Base-by-base conservation (phyloP, 1,284 basidiomycete genomes). In the Mycena citricolor region DNA sequence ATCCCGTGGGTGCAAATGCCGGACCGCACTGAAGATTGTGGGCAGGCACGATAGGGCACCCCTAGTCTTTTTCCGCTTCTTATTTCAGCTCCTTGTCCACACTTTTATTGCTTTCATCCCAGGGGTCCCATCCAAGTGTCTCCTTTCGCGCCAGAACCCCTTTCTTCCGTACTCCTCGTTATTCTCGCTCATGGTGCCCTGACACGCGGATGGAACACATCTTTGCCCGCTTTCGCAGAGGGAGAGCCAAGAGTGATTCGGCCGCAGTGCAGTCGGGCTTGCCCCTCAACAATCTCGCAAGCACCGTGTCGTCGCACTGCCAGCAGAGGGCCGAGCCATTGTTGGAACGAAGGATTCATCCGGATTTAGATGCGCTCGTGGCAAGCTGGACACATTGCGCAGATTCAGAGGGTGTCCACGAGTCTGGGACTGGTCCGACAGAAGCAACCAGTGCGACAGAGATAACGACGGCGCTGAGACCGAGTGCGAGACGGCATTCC, bases 261-360 rank as follows among this genome's bases (percentile, higher is more conserved):
- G 41, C 37, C 2, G 33, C 44, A 35, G 23, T 25, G 5, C 5
- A 39, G 25, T 12, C 34, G 10, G 31, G 35, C 22, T 39, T 30
- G 23, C 22, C 28, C 8, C 17, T 29, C 17, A 29, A 12, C 12
- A 17, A 23, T 7, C 11, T 38, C n/a, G 29, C 28, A 11, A 17
- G 22, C 34, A 4, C 43, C 3, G 20, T 38, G 29, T 24, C 48
- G 19, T 5, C 20, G 4, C 4, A 30, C 19, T 36, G 20, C 11
- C 8, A 3, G 26, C 7, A 16, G 17, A 16, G 32, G 8, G 28
- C 25, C 23, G 20, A 12, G n/a, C 10, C 40, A 8, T 37, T 42
- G 4, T 31, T 49, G 25, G 48, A 50, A 23, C 26, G 39, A 19
- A 45, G 32, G 36, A 50, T 50, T 34, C 48, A 50, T 36, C 48